These are phyloP conservation scores for Syzygium oleosum DNA, from an alignment of 345 rosid genomes.

Conservation along the genomic window DNA sequence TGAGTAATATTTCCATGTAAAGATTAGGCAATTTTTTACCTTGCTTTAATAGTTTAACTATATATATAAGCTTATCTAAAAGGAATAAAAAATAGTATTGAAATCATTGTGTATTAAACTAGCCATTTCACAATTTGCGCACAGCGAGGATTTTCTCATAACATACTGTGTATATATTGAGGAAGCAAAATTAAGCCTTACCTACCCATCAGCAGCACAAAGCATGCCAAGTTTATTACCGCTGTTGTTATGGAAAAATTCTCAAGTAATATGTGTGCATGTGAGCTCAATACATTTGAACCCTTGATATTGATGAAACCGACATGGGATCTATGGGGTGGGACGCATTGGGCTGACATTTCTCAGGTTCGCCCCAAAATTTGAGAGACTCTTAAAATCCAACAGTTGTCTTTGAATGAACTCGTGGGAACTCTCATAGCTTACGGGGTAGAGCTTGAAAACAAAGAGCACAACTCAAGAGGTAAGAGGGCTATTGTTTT, in stretches of 20 bases:
- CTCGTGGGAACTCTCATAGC: not conserved
- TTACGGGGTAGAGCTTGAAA: not conserved
- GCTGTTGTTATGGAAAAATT: not conserved
- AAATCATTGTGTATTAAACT: not conserved
- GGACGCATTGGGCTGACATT: not conserved
- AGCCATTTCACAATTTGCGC: not conserved
- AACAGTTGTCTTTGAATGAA: not conserved
- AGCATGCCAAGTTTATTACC: not conserved
- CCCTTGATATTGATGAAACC: not conserved
- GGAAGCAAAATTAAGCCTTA: not conserved
- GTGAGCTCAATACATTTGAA: not conserved
- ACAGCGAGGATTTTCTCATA: not conserved
- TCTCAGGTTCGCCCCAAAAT: not conserved
- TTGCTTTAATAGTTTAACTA: not conserved
- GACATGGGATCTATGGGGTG: not conserved
- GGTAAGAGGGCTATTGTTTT: not conserved
- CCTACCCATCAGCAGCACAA: not conserved
- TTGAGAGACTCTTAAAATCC: not conserved
- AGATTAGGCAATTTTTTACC: not conserved
- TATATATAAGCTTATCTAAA: not conserved
- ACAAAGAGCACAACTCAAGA: not conserved
- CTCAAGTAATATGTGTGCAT: not conserved
- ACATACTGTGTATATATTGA: not conserved
- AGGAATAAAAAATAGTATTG: no score
- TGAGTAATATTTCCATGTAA: not conserved